Percentiles rank a stretch among this genome's conserved stretches.
Conservation (phyloP, 306 rosid genomes). For the Fragaria iinumae region DNA sequence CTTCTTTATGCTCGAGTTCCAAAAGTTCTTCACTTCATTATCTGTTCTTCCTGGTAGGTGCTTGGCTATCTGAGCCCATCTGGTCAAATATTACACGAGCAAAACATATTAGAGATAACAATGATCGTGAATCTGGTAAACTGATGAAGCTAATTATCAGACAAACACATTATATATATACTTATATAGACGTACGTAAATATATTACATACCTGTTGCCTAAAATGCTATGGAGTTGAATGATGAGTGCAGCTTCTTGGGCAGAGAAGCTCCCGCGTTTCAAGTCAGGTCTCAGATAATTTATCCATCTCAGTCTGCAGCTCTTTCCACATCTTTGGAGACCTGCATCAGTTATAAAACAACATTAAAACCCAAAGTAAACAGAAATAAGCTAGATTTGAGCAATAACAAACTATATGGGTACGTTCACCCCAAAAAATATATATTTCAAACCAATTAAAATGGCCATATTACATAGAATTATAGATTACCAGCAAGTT, state of each 20-base stretch:
- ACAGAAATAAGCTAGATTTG: not conserved
- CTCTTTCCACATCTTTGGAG: constrained; percentile 94
- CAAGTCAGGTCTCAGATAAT: constrained; percentile 91
- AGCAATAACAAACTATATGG: too few relatives aligned
- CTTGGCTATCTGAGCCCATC: constrained; percentile 99
- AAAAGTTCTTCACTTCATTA: constrained; percentile 95
- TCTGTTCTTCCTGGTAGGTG: constrained; percentile 99
- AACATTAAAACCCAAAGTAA: not conserved
- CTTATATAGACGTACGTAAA: not conserved
- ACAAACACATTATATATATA: not conserved
- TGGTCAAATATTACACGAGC: constrained; percentile 12
- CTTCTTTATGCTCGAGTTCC: constrained; percentile 98
- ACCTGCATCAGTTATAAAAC: constrained; percentile 35
- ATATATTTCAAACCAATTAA: not conserved
- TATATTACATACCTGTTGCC: constrained; percentile 44
- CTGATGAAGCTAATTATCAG: not conserved
- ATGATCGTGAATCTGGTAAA: not conserved
- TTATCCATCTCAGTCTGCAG: constrained; percentile 94
- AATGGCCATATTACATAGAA: not conserved
- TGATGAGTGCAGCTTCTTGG: constrained; percentile 89
- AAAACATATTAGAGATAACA: not conserved
- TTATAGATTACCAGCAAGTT: constrained; percentile 60
- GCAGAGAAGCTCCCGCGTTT: constrained; percentile 93
- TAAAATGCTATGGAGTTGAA: constrained; percentile 85
- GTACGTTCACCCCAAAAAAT: not conserved